Base-by-base conservation (phyloP, 805 yeast genomes). In the Pachysolen tannophilus region DNA sequence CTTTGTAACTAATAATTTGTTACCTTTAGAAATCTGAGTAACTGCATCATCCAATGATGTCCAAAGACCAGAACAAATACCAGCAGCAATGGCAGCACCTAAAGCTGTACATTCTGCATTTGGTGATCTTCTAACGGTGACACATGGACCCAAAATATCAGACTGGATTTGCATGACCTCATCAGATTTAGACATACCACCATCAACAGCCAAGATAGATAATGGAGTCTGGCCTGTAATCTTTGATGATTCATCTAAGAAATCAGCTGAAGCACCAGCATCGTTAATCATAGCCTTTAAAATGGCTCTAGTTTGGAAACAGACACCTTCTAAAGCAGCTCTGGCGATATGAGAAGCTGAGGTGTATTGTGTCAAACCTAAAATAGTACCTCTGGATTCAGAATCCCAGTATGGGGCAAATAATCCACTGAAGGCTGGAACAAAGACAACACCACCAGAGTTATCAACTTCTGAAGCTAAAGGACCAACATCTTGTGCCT, bases 341-440 rank as follows among this genome's bases (percentile, higher is more conserved):
- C 96, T 73, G 8, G 94, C 94, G 51, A 88, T 79, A 60, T 90
- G 97, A 11, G 87, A 75, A 13, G 92, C 78, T n/a, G 81, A 72
- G n/a, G 95, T 82, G 60, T 77, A 86, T 55, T 86, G 95, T 5
- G 96, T 85, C 66, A 88, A 72, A 26, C 97, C 97, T 55, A 87
- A 78, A 30, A 90, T 82, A 23, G 95, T 81, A 33, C 97, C 97
- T 43, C 95, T 75, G 6, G 95, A 86, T 35, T 83, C 84, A 10
- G 88, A 74, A 52, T 84, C 86, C 97, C 97, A 88, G 62, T 88
- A 86, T 15, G 97, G 97, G 3, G 96, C 95, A 59, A 84, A 88
- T 37, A 88, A 65, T 6, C 97, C 97, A 21, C 88, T 80, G 55
- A 88, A 86, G 3, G 96, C 96, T 20, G 97, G 95, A 30, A 88